Evolutionary conservation across 345 rosid species (phyloP).

Genomic region (Raphanus sativus): DNA sequence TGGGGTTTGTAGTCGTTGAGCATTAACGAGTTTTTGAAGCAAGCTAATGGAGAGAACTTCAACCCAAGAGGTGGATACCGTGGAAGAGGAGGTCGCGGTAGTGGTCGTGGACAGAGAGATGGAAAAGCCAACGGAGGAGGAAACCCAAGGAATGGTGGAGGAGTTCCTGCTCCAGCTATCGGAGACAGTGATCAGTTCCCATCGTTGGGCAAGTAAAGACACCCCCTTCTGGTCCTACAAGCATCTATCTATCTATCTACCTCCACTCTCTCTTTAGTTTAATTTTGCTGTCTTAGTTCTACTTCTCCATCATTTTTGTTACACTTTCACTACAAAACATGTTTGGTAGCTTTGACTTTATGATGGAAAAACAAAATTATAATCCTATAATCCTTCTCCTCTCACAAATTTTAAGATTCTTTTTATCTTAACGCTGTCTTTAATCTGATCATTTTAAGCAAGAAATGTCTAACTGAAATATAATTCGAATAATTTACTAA

Average conservation of each 20-base stretch:
- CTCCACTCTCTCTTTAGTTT: constrained; percentile 7
- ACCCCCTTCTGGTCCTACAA: constrained; percentile 1
- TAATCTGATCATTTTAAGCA: not conserved
- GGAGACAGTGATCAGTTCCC: constrained; percentile 40
- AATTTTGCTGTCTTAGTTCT: constrained; percentile 27
- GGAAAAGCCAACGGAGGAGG: constrained; percentile 21
- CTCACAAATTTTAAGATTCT: not conserved
- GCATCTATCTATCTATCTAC: not conserved
- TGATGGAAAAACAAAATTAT: not conserved
- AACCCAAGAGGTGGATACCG: constrained; percentile 34
- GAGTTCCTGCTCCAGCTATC: constrained; percentile 31
- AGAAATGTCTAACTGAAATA: not conserved
- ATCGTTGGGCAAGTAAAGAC: constrained; percentile 32
- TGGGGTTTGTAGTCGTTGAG: constrained; percentile 27
- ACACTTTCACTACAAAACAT: constrained; percentile 18
- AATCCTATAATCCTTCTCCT: not conserved
- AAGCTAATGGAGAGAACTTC: constrained; percentile 28
- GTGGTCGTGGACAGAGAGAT: constrained; percentile 28
- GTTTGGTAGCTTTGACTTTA: not conserved
- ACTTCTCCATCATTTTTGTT: constrained; percentile 25
- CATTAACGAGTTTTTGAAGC: constrained; percentile 40
- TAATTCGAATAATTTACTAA: not conserved
- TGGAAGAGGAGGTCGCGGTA: constrained; percentile 23
- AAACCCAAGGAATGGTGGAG: constrained; percentile 14
- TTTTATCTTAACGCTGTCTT: not conserved